These are phyloP conservation scores for Blastomyces percursus DNA, from an alignment of 2,329 filamentous ascomycete genomes.

Conservation along the genomic window DNA sequence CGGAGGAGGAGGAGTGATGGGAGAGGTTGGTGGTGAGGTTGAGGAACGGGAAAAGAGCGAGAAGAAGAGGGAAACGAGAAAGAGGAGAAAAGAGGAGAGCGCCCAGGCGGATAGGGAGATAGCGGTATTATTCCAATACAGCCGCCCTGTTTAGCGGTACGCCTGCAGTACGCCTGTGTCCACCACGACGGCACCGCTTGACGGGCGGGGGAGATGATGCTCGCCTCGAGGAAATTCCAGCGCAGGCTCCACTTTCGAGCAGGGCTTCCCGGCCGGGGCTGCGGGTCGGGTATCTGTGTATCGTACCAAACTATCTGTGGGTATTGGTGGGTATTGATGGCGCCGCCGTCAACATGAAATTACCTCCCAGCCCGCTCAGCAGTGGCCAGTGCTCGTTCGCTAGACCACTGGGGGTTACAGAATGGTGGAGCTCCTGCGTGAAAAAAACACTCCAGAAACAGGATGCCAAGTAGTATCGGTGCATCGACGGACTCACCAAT, in stretches of 20 bases:
- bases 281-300: not conserved
- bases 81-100: conserved; percentile 7
- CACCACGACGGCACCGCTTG: not conserved
- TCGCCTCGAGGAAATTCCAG: not conserved
- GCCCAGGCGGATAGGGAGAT: not conserved
- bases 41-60: not conserved
- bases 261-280: not conserved
- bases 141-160: not conserved
- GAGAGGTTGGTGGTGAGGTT: not conserved
- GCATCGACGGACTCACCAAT: not conserved
- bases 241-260: not conserved
- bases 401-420: not conserved
- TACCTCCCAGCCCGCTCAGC: not conserved
- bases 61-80: not conserved
- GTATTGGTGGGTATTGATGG: not conserved
- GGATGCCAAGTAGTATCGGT: not conserved
- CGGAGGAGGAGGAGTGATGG: not conserved
- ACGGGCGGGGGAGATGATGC: not conserved
- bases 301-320: not conserved
- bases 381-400: not conserved
- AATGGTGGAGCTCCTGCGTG: not conserved
- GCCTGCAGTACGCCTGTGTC: not conserved
- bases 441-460: not conserved
- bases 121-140: conserved; percentile 5
- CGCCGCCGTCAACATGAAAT: no score